Evolutionary conservation across 441 rosid genomes (phyloP), one percentile per base, ranked within the genome.

Genomic region (Adansonia grandidieri): DNA sequence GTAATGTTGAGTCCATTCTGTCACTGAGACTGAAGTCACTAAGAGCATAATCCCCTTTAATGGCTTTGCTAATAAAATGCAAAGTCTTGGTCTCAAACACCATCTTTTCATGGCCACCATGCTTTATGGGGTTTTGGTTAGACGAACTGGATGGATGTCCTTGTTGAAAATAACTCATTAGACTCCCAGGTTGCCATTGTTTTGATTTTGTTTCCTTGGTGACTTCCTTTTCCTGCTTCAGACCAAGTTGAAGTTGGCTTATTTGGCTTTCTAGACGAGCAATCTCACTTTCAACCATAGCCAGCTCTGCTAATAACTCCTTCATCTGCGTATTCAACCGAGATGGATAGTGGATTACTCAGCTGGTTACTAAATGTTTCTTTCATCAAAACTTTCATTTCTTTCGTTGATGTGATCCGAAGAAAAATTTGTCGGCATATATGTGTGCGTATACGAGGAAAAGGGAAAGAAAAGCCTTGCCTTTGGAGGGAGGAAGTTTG

Each of bases 31-130:
- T 89, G 81, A 88, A 91, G 85, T 87, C 92, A 71, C 83, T 88
- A 2, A 77, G 75, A 17, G 75, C 62, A 58, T 87, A 93, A 78
- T 91, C 98, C 2, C 93, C 95, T 79, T 92, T 92, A 54, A 93
- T 95, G 53, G 98, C 92, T 86, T 95, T 95, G 78, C 91, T 93
- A 50, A 95, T 93, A 80, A 95, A 95, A 84, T 92, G 98, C 83
- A 95, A 77, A 6, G 97, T 91, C 88, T 92, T 91, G 58, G 98
- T 90, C 62, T 87, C 95, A 77, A 92, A 90, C 42, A 86, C 81
- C 80, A 83, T 19, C 73, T 85, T 88, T 15, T 88, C 92, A 6
- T 82, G 84, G 58, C 42, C 65, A 56, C 54, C 77, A 78, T 82
- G 84, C 79, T 78, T 76, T 78, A 88, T 20, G n/a, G 93, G 90